Evolutionary conservation across 352 stramenopile species (phyloP).

Genomic region (Phytopythium montanum): DNA sequence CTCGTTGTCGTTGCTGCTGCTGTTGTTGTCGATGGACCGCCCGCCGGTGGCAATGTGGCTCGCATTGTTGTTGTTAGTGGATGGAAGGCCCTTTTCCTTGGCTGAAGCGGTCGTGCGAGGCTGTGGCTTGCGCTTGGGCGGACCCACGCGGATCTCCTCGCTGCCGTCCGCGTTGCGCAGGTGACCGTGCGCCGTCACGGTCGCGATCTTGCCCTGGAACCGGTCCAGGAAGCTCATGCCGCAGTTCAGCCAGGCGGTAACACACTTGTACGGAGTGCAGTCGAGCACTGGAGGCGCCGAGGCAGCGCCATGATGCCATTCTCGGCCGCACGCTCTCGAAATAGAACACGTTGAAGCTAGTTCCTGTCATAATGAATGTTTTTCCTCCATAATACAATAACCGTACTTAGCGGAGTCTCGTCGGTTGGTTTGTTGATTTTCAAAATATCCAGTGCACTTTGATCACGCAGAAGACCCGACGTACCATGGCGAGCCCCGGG

Average conservation of each 20-base stretch:
- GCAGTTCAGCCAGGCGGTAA: background rate
- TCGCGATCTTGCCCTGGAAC: constrained; percentile 83
- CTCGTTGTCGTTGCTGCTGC: constrained; percentile 3
- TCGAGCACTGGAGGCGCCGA: background rate
- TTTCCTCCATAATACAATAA: background rate
- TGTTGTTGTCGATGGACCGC: background rate
- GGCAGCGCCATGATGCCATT: background rate
- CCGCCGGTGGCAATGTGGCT: background rate
- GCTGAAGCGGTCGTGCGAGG: constrained; percentile 10
- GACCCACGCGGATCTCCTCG: constrained; percentile 75
- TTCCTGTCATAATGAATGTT: background rate
- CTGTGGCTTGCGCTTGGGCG: constrained; percentile 44
- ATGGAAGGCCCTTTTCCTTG: background rate
- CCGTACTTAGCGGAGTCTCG: background rate
- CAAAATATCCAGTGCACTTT: background rate
- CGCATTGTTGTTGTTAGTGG: constrained; percentile 9
- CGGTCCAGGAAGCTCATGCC: constrained; percentile 80
- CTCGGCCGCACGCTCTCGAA: background rate
- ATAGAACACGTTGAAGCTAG: background rate
- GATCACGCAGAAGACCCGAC: background rate
- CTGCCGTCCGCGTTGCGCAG: constrained; percentile 76
- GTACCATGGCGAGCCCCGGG: background rate
- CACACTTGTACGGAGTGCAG: background rate
- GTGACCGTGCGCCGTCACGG: constrained; percentile 72
- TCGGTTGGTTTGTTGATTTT: background rate